Base-by-base conservation (phyloP, 2,329 filamentous ascomycete species). In the Colletotrichum sp. region DNA sequence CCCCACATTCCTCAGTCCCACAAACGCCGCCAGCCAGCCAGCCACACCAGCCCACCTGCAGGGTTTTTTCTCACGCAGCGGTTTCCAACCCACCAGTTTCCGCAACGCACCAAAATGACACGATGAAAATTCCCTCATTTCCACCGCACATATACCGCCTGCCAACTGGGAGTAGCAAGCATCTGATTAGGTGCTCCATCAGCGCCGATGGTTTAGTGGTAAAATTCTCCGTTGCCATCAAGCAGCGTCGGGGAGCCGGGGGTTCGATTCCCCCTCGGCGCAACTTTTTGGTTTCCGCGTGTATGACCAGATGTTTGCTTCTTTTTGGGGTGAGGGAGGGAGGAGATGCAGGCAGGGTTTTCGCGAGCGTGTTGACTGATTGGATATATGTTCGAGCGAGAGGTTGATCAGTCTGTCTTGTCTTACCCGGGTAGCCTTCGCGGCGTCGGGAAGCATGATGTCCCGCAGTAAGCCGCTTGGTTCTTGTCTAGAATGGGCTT, bases 191-290 rank as follows among this genome's bases (percentile, higher is more conserved):
- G 38, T 5, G 12, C 3, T n/a, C 21, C 8, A 26, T 26, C 32
- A 34, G 65, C 65, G 65, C 65, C 65, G 65, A 67, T 67, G 65
- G 65, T 67, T 67, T 67, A 67, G 65, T 67, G 65, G 65, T 67
- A 67, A 67, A 67, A 67, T 67, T 67, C 65, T 67, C 65, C 65
- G 65, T 67, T 67, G 65, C 65, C 65, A 67, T 67, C 48, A 18
- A 36, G 65, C 48, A 67, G 65, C 65, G 65, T 67, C 65, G 65
- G 65, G 65, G 65, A 67, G 65, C 65, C 65, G 65, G 65, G 65
- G 65, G 65, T 67, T 67, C 65, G 48, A 67, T 58, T 67, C 36
- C 36, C 36, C 36, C 36, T 38, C 36, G 36, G 36, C 36, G 36
- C 36, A 38, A 3, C 16, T 30, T 28, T 26, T 26, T 15, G 21